Evolutionary conservation across 148 eudicot genomes (phyloP), one percentile per base, ranked within the genome.

Genomic region (Chenopodium suecicum): DNA sequence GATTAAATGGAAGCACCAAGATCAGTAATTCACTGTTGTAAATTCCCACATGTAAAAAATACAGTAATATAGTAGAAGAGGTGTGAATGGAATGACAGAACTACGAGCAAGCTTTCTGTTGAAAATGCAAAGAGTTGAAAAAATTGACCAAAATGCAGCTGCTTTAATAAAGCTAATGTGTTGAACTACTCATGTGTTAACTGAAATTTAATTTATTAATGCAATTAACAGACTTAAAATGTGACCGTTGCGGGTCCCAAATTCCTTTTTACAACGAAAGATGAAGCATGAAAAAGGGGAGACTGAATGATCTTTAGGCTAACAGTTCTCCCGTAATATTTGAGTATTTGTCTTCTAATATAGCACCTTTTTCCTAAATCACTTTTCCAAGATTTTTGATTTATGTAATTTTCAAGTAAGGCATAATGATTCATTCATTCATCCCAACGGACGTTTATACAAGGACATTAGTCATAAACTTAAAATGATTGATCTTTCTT

Each of bases 171-270:
- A 79, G 82, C 29, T 66, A 14, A 8, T n/a, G 22, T 32, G n/a
- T 67, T 41, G 44, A 41, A 41, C 44, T 41, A 69, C 69, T 62
- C 27, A 68, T 10, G 76, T 75, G 75, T 82, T 23, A 32, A 9
- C 66, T 27, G 65, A 74, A 68, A 32, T 80, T 58, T 22, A 17
- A 5, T 13, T 54, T 41, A 41, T 41, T 41, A 41, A 50, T 52
- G 73, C 63, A 64, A 66, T 46, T 27, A 70, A 52, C 82, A 79
- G n/a, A 70, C 68, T 70, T 22, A 67, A 22, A 66, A 82, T 68
- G 47, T 19, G 75, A 82, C 84, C 84, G 84, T 82, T 82, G 69
- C 23, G 79, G 74, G 75, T 2, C 75, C 75, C 75, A 70, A 17
- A 48, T 54, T 25, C 10, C 47, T 32, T 73, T 73, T 64, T 9